phyloP scores from a whole-genome alignment of 2,329 filamentous ascomycete species.

The Colletotrichum spaethianum region DNA sequence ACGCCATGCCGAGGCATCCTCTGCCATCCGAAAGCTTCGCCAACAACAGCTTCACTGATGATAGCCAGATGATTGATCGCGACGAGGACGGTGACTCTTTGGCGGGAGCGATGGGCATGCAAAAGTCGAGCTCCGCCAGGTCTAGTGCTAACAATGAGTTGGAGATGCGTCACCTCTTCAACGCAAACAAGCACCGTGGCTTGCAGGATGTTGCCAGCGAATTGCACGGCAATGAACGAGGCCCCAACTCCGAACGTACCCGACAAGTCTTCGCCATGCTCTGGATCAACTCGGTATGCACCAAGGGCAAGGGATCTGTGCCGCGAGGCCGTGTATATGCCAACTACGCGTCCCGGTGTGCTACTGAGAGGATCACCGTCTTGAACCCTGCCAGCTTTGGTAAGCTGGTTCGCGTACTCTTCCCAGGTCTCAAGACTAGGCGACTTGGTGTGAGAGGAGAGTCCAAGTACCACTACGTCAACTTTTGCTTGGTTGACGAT shows the following conservation, averaged over 20 bases:
- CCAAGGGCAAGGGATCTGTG: conserved; percentile 85
- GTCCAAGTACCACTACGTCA: conserved; percentile 97
- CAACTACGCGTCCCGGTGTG: conserved; percentile 93
- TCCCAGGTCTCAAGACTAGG: conserved; percentile 93
- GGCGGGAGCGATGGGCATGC: conserved; percentile 58
- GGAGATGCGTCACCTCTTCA: conserved; percentile 83
- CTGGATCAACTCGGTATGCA: conserved; percentile 83
- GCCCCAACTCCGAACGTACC: conserved; percentile 85
- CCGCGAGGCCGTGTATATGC: conserved; percentile 94
- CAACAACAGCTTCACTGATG: conserved; percentile 70
- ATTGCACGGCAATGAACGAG: conserved; percentile 83
- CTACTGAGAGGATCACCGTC: conserved; percentile 92
- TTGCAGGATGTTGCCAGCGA: conserved; percentile 82
- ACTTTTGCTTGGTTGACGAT: conserved; percentile 74
- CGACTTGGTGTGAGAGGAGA: conserved; percentile 93
- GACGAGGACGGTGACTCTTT: conserved; percentile 72
- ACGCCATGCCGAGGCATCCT: conserved; percentile 61
- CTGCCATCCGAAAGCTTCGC: conserved; percentile 69
- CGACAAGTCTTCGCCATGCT: conserved; percentile 92
- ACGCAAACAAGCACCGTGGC: conserved; percentile 76
- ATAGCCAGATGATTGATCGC: conserved; percentile 73
- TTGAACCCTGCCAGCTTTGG: conserved; percentile 98
- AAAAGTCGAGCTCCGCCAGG: conserved; percentile 71
- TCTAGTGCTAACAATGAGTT: conserved; percentile 85
- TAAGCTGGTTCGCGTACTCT: conserved; percentile 95